phyloP scores from a whole-genome alignment of 371 early-diverging fungal species.

The Rhizopus microsporus region DNA sequence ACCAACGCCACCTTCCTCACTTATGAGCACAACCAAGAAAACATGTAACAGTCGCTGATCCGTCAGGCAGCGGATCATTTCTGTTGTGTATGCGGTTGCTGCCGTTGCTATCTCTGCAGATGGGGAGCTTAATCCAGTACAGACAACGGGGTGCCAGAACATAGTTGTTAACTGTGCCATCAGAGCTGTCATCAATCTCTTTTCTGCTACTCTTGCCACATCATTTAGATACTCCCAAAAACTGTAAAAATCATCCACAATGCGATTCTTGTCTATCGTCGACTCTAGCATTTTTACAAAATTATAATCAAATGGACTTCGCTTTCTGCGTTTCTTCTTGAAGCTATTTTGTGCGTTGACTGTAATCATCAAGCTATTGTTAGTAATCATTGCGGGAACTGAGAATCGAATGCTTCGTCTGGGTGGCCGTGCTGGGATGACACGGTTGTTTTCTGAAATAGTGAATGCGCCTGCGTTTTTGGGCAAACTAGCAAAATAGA shows the following conservation, averaged over 20 bases:
- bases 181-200: slow-evolving; percentile 45
- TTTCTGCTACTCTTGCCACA: slow-evolving; percentile 51
- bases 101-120: slow-evolving; percentile 44
- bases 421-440: slow-evolving; percentile 42
- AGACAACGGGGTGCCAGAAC: slow-evolving; percentile 55
- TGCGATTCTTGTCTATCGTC: slow-evolving; percentile 33
- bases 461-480: slow-evolving; percentile 49
- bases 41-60: slow-evolving; percentile 52
- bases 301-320: slow-evolving; percentile 47
- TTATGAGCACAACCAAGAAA: slow-evolving; percentile 45
- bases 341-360: slow-evolving; percentile 50
- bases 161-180: slow-evolving; percentile 51
- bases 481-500: slow-evolving; percentile 45
- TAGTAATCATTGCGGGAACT: slow-evolving; percentile 49
- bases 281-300: slow-evolving; percentile 41
- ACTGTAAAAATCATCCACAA: slow-evolving; percentile 51
- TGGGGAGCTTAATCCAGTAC: slow-evolving; percentile 47
- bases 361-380: slow-evolving; percentile 46
- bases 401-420: slow-evolving; percentile 44
- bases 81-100: slow-evolving; percentile 52
- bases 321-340: slow-evolving; percentile 52
- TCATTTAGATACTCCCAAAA: slow-evolving; percentile 56
- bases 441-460: slow-evolving; percentile 40
- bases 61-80: slow-evolving; percentile 53
- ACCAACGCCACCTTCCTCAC: slow-evolving; percentile 54